phyloP scores from a whole-genome alignment of 306 rosid genomes.

The Vicia faba region DNA sequence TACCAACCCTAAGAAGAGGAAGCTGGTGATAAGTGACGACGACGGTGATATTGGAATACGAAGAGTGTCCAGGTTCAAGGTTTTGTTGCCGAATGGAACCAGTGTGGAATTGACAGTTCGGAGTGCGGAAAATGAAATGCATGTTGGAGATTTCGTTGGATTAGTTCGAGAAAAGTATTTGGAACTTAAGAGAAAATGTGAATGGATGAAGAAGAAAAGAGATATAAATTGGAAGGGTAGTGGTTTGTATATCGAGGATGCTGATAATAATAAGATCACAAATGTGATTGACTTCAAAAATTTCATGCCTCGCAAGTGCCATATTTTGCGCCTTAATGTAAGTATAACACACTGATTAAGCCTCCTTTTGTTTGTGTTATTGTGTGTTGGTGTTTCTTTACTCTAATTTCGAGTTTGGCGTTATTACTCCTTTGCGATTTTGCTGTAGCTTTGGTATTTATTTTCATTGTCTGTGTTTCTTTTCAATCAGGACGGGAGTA shows the following conservation, averaged over 20 bases:
- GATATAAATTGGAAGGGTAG: constrained; percentile 43
- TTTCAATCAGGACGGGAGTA: constrained; percentile 44
- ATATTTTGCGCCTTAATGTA: constrained; percentile 57
- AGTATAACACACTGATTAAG: constrained; percentile 32
- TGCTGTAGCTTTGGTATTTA: constrained; percentile 1
- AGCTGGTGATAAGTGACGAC: background rate
- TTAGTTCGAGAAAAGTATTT: constrained; percentile 39
- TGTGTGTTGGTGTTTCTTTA: background rate
- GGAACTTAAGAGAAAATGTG: background rate
- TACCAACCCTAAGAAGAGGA: constrained; percentile 33
- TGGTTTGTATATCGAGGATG: constrained; percentile 47
- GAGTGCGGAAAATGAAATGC: constrained; percentile 38
- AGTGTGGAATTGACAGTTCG: constrained; percentile 36
- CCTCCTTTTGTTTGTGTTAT: background rate
- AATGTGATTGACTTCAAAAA: constrained; percentile 35
- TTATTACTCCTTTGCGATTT: too few relatives aligned
- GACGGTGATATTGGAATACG: background rate
- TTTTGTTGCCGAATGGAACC: constrained; percentile 51
- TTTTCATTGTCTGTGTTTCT: constrained; percentile 15
- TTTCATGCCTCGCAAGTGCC: constrained; percentile 44
- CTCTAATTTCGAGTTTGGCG: background rate
- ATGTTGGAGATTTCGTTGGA: constrained; percentile 34
- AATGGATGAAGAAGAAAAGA: constrained; percentile 34
- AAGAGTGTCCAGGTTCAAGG: constrained; percentile 36
- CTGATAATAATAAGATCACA: constrained; percentile 30